Evolutionary conservation across 345 rosid species (phyloP).

Genomic region (Brassica juncea): DNA sequence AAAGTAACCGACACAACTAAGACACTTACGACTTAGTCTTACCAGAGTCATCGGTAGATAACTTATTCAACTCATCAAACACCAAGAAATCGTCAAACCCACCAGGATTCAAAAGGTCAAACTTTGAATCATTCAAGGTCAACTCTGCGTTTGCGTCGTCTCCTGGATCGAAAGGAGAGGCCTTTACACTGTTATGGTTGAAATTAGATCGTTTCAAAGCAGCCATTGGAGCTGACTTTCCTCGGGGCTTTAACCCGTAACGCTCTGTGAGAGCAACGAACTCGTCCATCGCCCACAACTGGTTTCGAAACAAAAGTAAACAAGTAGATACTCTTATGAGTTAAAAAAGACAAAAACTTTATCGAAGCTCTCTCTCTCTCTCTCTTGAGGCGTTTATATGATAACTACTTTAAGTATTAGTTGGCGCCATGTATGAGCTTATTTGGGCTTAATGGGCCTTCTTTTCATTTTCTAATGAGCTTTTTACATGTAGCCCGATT

Average conservation of each 20-base stretch:
- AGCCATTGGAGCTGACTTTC: conserved; percentile 75
- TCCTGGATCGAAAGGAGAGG: conserved; percentile 3
- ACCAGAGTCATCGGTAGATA: not conserved
- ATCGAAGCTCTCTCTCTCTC: not conserved
- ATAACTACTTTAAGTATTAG: not conserved
- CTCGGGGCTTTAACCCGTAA: conserved; percentile 69
- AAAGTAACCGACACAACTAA: not conserved
- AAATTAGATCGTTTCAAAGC: conserved; percentile 42
- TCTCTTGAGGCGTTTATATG: not conserved
- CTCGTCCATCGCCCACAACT: conserved; percentile 52
- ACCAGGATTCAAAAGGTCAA: conserved; percentile 12
- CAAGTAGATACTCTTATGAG: not conserved
- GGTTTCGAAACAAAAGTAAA: not conserved
- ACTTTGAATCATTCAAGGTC: not conserved
- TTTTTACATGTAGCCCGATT: not conserved
- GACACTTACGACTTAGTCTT: not conserved
- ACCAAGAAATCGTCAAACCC: not conserved
- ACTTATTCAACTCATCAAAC: conserved; percentile 2
- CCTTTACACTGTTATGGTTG: conserved; percentile 12
- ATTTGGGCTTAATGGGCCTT: not conserved
- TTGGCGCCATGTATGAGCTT: not conserved
- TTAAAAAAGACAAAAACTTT: not conserved
- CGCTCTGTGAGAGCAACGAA: conserved; percentile 70
- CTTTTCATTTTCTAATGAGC: not conserved
- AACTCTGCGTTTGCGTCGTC: not conserved